Evolutionary conservation across 306 rosid species (phyloP).

Genomic region (Quercus parvula): DNA sequence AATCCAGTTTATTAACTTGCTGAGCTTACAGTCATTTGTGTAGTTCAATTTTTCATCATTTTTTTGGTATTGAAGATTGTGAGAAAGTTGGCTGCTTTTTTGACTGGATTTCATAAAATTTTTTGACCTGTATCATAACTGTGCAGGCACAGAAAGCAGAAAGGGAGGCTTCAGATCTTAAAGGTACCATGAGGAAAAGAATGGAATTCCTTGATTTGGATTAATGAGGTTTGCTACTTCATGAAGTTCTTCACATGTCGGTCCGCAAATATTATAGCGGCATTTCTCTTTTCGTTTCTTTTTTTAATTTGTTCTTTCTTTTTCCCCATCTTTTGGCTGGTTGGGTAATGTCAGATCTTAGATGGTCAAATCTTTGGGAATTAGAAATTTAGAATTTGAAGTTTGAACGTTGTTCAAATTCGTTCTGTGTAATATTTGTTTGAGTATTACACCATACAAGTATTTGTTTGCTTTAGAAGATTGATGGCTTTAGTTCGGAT

Average conservation of each 20-base stretch:
- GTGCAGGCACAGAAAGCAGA: conserved; percentile 86
- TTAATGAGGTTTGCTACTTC: conserved; percentile 11
- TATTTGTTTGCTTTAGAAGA: conserved; percentile 7
- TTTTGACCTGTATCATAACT: conserved; percentile 3
- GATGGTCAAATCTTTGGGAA: conserved; percentile 18
- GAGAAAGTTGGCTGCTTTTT: background rate
- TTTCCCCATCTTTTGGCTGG: conserved; percentile 3
- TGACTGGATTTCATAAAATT: background rate
- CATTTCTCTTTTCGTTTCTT: conserved; percentile 1
- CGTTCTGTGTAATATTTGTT: conserved; percentile 39
- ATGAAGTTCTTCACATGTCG: conserved; percentile 15
- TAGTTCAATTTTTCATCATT: background rate
- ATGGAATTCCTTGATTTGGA: conserved; percentile 94
- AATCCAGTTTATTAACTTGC: background rate
- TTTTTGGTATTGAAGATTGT: background rate
- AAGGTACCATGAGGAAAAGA: conserved; percentile 91
- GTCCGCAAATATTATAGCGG: conserved; percentile 68
- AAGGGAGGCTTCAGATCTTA: conserved; percentile 82
- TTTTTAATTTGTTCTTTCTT: too few species aligned
- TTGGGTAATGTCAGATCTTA: conserved; percentile 20
- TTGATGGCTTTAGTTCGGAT: conserved; percentile 1
- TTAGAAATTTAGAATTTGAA: conserved; percentile 14
- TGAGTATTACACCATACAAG: conserved; percentile 16
- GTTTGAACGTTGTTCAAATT: conserved; percentile 30
- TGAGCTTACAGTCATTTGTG: background rate